Percentiles rank a stretch among this genome's conserved stretches.
phyloP scores from a whole-genome alignment of 352 stramenopile species.

The Thraustochytrium striatum region DNA sequence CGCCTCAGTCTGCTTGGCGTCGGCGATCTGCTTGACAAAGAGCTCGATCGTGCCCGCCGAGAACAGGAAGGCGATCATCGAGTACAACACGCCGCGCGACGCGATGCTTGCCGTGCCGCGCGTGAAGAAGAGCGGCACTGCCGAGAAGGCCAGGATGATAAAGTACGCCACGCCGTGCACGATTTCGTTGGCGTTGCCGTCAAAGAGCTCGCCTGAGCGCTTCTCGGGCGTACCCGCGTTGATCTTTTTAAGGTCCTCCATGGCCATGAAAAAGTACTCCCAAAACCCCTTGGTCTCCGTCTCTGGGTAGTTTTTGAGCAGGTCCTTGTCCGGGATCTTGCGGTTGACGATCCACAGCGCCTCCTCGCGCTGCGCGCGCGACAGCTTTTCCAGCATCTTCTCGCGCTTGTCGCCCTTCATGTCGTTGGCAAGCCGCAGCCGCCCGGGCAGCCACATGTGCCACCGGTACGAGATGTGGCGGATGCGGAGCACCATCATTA shows the following conservation, averaged over 20 bases:
- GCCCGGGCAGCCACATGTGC: slow-evolving; percentile 27
- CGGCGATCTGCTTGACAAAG: slow-evolving; percentile 31
- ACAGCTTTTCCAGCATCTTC: neutral
- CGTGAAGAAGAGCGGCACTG: slow-evolving; percentile 29
- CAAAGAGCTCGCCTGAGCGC: slow-evolving; percentile 41
- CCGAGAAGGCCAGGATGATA: slow-evolving; percentile 45
- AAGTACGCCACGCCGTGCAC: slow-evolving; percentile 45
- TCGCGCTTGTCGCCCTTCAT: slow-evolving; percentile 19
- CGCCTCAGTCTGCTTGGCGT: slow-evolving; percentile 34
- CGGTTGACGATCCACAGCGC: slow-evolving; percentile 42
- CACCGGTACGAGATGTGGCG: neutral
- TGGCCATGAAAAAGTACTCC: slow-evolving; percentile 41
- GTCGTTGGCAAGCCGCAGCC: neutral
- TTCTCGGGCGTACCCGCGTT: slow-evolving; percentile 10
- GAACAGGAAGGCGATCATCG: slow-evolving; percentile 42
- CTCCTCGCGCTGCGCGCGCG: slow-evolving; percentile 19
- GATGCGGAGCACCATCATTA: neutral
- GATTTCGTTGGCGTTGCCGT: slow-evolving; percentile 32
- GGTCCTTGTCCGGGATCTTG: slow-evolving; percentile 18
- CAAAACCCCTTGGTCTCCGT: slow-evolving; percentile 24
- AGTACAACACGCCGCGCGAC: slow-evolving; percentile 23
- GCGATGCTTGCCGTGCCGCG: slow-evolving; percentile 28
- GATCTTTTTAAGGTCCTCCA: slow-evolving; percentile 19
- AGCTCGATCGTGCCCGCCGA: slow-evolving; percentile 39
- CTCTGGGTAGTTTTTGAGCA: slow-evolving; percentile 19